These are phyloP conservation scores for Aspergillus nidulans DNA, from an alignment of 495 filamentous ascomycete species.

Conservation along the genomic window DNA sequence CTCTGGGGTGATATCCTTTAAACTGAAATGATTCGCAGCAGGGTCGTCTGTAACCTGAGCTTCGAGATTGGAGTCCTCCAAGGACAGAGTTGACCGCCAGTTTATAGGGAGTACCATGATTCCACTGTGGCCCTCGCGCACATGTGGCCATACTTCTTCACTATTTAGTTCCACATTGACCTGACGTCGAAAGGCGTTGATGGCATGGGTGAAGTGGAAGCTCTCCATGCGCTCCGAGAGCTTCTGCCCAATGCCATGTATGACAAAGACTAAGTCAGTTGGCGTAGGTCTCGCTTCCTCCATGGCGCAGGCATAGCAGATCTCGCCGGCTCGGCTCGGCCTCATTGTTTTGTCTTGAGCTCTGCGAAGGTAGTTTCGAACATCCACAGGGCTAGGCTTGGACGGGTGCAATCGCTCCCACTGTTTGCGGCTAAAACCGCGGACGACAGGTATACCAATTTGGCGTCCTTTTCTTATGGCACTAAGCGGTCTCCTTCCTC, in stretches of 20 bases:
- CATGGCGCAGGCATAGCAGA: slow-evolving; percentile 48
- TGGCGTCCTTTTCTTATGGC: slow-evolving; percentile 79
- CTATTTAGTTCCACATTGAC: slow-evolving; percentile 80
- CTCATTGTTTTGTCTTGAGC: slow-evolving; percentile 28
- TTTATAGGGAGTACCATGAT: slow-evolving; percentile 80
- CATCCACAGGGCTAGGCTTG: slow-evolving; percentile 45
- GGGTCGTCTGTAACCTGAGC: slow-evolving; percentile 41
- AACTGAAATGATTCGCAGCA: slow-evolving; percentile 60
- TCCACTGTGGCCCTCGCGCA: slow-evolving; percentile 65
- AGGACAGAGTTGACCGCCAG: slow-evolving; percentile 80
- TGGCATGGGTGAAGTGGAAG: slow-evolving; percentile 93
- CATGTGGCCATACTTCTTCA: slow-evolving; percentile 64
- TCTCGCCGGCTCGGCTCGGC: slow-evolving; percentile 27
- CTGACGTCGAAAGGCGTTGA: slow-evolving; percentile 82
- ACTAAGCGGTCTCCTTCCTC: slow-evolving; percentile 69
- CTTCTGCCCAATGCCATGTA: slow-evolving; percentile 96
- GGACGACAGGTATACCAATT: slow-evolving; percentile 80
- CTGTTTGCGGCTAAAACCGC: slow-evolving; percentile 72
- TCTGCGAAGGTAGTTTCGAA: slow-evolving; percentile 46
- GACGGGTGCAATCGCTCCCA: slow-evolving; percentile 75
- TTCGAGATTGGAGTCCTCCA: slow-evolving; percentile 68
- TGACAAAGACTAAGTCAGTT: slow-evolving; percentile 82
- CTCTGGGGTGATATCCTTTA: slow-evolving; percentile 89
- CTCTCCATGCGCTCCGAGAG: slow-evolving; percentile 93
- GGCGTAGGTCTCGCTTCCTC: slow-evolving; percentile 67